Percentiles rank a stretch among this genome's conserved stretches.
phyloP scores from a whole-genome alignment of 1,284 basidiomycete species.

The Agroathelia rolfsii region DNA sequence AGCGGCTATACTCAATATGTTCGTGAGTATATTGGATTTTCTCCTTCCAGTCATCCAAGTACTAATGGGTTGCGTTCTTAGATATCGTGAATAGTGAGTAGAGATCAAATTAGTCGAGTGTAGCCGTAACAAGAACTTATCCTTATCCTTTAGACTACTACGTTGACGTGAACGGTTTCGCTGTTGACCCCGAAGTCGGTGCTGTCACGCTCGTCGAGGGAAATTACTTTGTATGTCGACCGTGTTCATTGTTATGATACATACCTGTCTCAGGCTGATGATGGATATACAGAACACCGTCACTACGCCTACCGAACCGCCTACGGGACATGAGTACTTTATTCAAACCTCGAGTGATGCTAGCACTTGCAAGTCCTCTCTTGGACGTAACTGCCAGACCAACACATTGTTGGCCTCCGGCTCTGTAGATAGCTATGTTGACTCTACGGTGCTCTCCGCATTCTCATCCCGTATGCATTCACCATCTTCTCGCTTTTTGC shows the following conservation, averaged over 20 bases:
- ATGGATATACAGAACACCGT: no score
- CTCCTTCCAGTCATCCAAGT: no score
- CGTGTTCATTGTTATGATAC: constrained; percentile 7
- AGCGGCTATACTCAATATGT: constrained; percentile 16
- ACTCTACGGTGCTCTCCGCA: no score
- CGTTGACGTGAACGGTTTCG: constrained; percentile 14
- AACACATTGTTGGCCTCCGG: constrained; percentile 2
- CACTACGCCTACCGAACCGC: no score
- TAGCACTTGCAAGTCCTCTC: background rate
- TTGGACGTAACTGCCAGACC: background rate
- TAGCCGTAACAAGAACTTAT: background rate
- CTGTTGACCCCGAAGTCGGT: constrained; percentile 18
- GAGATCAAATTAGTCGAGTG: background rate
- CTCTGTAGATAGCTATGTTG: no score
- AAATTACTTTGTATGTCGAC: constrained; percentile 21
- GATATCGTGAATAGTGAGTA: constrained; percentile 1
- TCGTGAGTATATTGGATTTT: constrained; percentile 15
- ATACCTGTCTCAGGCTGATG: no score
- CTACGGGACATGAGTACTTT: constrained; percentile 7
- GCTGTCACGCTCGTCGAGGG: constrained; percentile 18
- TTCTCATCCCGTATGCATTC: constrained; percentile 7
- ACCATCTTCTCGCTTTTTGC: no score
- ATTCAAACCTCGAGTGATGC: constrained; percentile 3
- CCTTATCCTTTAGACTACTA: constrained; percentile 8
- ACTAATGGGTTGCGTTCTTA: no score